These are phyloP conservation scores for Podospora comata DNA, from an alignment of 495 filamentous ascomycete species.

Conservation along the genomic window DNA sequence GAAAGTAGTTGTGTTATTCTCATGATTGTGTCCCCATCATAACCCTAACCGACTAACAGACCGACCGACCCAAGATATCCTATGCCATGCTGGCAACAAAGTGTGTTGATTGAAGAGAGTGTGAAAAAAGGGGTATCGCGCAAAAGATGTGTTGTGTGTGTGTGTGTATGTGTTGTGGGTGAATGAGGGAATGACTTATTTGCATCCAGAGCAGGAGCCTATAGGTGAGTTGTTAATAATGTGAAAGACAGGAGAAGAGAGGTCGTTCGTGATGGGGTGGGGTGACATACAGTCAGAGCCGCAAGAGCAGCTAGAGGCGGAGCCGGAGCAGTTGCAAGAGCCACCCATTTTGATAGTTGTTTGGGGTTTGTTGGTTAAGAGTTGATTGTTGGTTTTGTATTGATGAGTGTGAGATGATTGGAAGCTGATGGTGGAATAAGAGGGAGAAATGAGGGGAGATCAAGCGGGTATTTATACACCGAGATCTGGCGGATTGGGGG, in stretches of 20 bases:
- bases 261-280: neutral
- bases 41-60: neutral
- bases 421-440: slow-evolving; percentile 13
- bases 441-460: slow-evolving; percentile 5
- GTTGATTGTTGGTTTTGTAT: slow-evolving; percentile 13
- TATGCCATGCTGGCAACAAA: neutral
- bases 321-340: slow-evolving; percentile 46
- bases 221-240: neutral
- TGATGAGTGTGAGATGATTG: slow-evolving; percentile 14
- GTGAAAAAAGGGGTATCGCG: neutral
- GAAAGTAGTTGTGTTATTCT: neutral
- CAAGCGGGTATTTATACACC: neutral
- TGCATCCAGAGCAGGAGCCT: slow-evolving; percentile 46
- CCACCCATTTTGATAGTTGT: slow-evolving; percentile 43
- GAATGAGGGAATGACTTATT: slow-evolving; percentile 11
- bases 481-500: neutral
- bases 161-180: too few relatives aligned
- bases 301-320: slow-evolving; percentile 37
- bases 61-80: neutral
- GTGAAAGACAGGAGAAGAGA: neutral
- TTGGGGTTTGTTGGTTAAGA: slow-evolving; percentile 19
- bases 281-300: slow-evolving; percentile 41
- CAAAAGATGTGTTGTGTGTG: neutral
- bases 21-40: neutral
- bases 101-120: neutral